Base-by-base conservation (phyloP, 1,139 yeast species). In the Diutina sp. region DNA sequence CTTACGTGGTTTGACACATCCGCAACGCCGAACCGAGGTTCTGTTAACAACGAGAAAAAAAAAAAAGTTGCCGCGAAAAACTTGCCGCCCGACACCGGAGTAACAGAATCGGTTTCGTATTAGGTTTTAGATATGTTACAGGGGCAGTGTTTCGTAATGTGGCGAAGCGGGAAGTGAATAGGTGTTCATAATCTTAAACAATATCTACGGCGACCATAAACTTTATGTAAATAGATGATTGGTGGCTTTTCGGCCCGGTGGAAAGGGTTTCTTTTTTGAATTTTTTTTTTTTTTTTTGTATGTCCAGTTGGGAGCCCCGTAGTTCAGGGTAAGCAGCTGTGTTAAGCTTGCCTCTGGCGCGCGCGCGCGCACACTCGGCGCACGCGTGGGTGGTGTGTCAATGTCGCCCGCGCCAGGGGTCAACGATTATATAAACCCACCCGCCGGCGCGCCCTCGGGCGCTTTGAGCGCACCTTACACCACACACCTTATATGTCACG, bases 401-500 rank as follows among this genome's bases (percentile, higher is more conserved):
- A 35, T 35, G 41, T 8, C 41, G 41, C 41, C 41, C 41, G 41
- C 41, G 41, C 41, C 41, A 35, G 41, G 41, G 41, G 41, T n/a
- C n/a, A 35, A 21, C 25, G 41, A 35, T 35, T 35, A 35, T 35
- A 35, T 35, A 35, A 35, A 35, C 41, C 41, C 11, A 35, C 11
- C 25, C 4, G 41, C 14, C 5, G 41, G 41, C 41, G 41, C 41
- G 11, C 41, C 35, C 11, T 8, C 12, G 35, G 35, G 35, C 35
- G 25, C 25, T 21, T 21, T 21, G 35, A 32, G 35, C 35, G 35
- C 35, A 32, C 35, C 35, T 32, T 9, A 8, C 46, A 38, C 28
- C 51, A 21, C 3, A 21, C 25, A 21, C 25, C 25, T 21, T 35
- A 18, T n/a, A 62, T 62, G 64, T 62, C 64, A 32, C 60, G 62